Conservation (phyloP, 2,329 filamentous ascomycete genomes). For the Rhinocladiella similis region DNA sequence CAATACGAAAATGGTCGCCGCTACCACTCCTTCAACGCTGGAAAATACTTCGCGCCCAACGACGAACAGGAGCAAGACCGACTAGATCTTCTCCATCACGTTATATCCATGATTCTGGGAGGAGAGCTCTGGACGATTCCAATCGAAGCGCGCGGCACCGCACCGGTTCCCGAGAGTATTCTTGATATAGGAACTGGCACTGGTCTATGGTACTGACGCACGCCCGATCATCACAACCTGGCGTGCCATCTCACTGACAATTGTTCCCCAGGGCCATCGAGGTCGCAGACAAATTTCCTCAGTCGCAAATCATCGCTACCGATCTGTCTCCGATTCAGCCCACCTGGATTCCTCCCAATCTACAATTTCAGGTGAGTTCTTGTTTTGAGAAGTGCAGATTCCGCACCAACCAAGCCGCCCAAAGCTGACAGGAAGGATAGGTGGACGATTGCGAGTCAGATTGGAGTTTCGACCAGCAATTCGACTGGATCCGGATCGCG, state of each 20-base stretch:
- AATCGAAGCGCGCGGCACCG: constrained; percentile 33
- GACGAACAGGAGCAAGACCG: constrained; percentile 39
- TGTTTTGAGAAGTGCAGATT: background rate
- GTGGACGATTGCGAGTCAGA: constrained; percentile 43
- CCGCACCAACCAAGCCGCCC: background rate
- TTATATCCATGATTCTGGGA: constrained; percentile 44
- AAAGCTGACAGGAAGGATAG: background rate
- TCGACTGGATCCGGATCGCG: constrained; percentile 43
- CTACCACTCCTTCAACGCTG: constrained; percentile 29
- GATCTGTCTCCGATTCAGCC: constrained; percentile 35
- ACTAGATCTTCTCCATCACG: constrained; percentile 34
- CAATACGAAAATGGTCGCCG: constrained; percentile 35
- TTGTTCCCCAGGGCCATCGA: constrained; percentile 36
- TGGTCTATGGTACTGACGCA: constrained; percentile 56
- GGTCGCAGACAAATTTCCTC: constrained; percentile 31
- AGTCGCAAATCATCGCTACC: constrained; percentile 31
- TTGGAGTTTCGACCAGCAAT: constrained; percentile 39
- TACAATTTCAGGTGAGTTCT: constrained; percentile 40
- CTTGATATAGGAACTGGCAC: constrained; percentile 63
- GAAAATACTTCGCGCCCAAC: constrained; percentile 33
- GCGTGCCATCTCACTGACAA: constrained; percentile 23
- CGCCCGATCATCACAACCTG: constrained; percentile 18
- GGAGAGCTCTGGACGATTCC: constrained; percentile 11
- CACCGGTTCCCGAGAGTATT: constrained; percentile 44
- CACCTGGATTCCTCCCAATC: constrained; percentile 42